phyloP scores from a whole-genome alignment of 768 basidiomycete genomes.

The Pseudohyphozyma bogoriensis region DNA sequence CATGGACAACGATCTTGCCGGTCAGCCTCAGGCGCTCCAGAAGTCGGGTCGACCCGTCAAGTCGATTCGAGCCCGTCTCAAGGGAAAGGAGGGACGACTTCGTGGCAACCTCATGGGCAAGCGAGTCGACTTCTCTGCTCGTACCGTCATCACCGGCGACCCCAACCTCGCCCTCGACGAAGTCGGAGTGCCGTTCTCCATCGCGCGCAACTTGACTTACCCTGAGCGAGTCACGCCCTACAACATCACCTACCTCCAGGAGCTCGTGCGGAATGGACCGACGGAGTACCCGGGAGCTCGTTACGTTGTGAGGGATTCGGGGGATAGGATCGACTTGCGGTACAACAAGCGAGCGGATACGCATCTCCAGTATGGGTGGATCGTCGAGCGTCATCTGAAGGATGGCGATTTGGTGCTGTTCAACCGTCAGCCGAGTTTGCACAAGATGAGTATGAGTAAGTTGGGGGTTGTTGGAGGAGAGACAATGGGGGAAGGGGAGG shows the following conservation, averaged over 20 bases:
- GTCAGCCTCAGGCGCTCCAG: slow-evolving; percentile 91
- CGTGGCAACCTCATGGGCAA: slow-evolving; percentile 99
- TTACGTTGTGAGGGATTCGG: slow-evolving; percentile 93
- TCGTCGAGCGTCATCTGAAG: slow-evolving; percentile 92
- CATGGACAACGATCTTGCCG: slow-evolving; percentile 99
- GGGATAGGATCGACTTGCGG: slow-evolving; percentile 89
- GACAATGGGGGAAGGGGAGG: not conserved
- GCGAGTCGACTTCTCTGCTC: slow-evolving; percentile 97
- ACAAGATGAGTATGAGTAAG: slow-evolving; percentile 96
- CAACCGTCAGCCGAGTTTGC: slow-evolving; percentile 94
- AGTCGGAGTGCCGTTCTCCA: slow-evolving; percentile 87
- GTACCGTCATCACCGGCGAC: slow-evolving; percentile 98
- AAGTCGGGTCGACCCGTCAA: slow-evolving; percentile 97
- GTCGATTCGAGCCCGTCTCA: slow-evolving; percentile 92
- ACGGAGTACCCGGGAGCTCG: slow-evolving; percentile 90
- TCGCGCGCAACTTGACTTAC: slow-evolving; percentile 95
- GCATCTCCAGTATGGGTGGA: slow-evolving; percentile 94
- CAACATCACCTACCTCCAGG: slow-evolving; percentile 87
- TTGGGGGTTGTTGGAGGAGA: slow-evolving; percentile 1
- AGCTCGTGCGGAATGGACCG: slow-evolving; percentile 88
- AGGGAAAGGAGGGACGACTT: slow-evolving; percentile 96
- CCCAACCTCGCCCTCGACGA: slow-evolving; percentile 93
- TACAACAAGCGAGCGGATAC: slow-evolving; percentile 95
- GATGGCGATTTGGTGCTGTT: slow-evolving; percentile 98
- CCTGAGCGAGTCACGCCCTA: slow-evolving; percentile 97